Evolutionary conservation across 2,329 filamentous ascomycete species (phyloP), one percentile per base, ranked within the genome.

Genomic region (Calonectria pauciramosa): DNA sequence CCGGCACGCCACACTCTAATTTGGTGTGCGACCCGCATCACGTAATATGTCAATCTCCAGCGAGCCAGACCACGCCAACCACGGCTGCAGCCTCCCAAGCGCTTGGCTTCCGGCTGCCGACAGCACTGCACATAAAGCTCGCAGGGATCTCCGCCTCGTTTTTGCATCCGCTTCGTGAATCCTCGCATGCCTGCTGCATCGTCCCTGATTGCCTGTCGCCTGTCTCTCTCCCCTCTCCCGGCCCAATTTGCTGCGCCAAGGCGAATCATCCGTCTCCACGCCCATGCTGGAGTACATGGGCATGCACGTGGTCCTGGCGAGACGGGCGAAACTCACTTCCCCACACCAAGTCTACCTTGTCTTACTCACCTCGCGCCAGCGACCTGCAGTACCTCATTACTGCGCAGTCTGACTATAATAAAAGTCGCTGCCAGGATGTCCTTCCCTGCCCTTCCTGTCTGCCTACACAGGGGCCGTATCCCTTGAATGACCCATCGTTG

Each of bases 41-140:
- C 56, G 56, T 63, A 63, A 63, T 63, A 63, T 63, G 56, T 7
- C 56, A 63, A 63, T 63, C 56, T 63, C 56, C 34, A 60, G 51
- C 10, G 51, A 18, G 10, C 26, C 18, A 54, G 30, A 28, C 28
- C 7, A 30, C 26, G 18, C 20, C 18, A 23, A 47, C n/a, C n/a
- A 47, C 20, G 20, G 8, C 18, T n/a, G 41, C 38, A 44, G 41
- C 49, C 26, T 4, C 23, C 26, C 23, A 18, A 10, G 51, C 32
- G 51, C 23, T 14, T 10, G 51, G 6, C 34, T 16, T 5, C 34
- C 23, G n/a, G 9, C 23, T 20, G 34, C 26, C 28, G 52, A 36
- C 34, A 63, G 34, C 16, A 23, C 34, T 41, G 23, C 9, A 23
- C 36, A 63, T 41, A 63, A 41, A 38, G 34, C 56, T 63, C 56